Percentiles rank a stretch among this genome's conserved stretches.
These are phyloP conservation scores for Trichoderma erinaceum DNA, from an alignment of 495 filamentous ascomycete genomes.

Conservation along the genomic window DNA sequence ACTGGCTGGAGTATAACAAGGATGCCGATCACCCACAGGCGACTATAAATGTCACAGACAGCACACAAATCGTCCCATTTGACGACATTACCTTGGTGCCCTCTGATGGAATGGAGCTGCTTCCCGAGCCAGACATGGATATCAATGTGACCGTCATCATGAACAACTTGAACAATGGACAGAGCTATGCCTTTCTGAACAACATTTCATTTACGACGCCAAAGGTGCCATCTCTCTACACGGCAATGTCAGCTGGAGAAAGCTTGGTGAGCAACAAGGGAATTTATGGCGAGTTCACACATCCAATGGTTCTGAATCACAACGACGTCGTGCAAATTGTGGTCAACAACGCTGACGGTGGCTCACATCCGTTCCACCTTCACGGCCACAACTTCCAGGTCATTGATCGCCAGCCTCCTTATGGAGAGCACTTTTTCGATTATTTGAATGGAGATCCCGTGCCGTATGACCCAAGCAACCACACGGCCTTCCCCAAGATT, in stretches of 20 bases:
- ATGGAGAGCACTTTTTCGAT: slow-evolving; percentile 48
- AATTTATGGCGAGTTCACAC: slow-evolving; percentile 53
- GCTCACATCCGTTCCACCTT: slow-evolving; percentile 33
- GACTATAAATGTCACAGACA: slow-evolving; percentile 19
- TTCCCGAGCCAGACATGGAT: slow-evolving; percentile 44
- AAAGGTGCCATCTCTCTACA: slow-evolving; percentile 61
- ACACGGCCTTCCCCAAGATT: slow-evolving; percentile 38
- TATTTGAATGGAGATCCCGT: slow-evolving; percentile 25
- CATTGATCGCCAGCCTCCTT: slow-evolving; percentile 46
- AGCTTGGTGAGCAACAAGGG: slow-evolving; percentile 44
- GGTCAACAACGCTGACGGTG: slow-evolving; percentile 61
- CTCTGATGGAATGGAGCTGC: slow-evolving; percentile 43
- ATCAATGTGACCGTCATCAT: slow-evolving; percentile 53
- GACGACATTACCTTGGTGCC: slow-evolving; percentile 65
- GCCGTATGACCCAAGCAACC: slow-evolving; percentile 44
- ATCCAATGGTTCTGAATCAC: slow-evolving; percentile 49
- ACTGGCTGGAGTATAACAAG: slow-evolving; percentile 56
- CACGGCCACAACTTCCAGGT: slow-evolving; percentile 64
- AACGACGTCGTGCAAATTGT: slow-evolving; percentile 59
- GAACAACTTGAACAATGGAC: slow-evolving; percentile 56
- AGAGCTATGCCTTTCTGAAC: slow-evolving; percentile 57
- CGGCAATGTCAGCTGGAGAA: slow-evolving; percentile 49
- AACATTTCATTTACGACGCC: slow-evolving; percentile 57
- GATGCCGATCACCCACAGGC: slow-evolving; percentile 22
- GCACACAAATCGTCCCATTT: slow-evolving; percentile 50